These are phyloP conservation scores for Fragilariopsis cylindrus DNA, from an alignment of 108 stramenopile species.

Conservation along the genomic window DNA sequence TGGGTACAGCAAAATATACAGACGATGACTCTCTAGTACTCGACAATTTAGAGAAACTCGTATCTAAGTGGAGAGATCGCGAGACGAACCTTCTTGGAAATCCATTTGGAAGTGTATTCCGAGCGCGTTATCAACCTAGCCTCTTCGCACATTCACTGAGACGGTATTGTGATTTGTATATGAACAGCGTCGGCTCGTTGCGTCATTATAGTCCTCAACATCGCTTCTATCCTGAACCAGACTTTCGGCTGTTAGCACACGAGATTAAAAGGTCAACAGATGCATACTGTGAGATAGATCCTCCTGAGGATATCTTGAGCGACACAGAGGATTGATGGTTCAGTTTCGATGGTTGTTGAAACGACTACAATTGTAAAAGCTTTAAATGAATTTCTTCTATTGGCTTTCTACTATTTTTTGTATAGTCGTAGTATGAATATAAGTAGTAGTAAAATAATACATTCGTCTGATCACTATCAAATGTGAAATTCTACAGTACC, in stretches of 20 bases:
- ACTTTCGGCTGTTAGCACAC: slow-evolving; percentile 70
- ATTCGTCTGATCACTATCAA: no score
- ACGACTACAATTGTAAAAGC: no score
- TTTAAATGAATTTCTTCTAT: no score
- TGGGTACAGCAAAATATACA: slow-evolving; percentile 53
- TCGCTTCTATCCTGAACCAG: slow-evolving; percentile 81
- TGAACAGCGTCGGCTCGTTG: slow-evolving; percentile 67
- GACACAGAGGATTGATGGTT: no score
- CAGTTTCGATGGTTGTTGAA: no score
- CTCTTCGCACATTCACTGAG: slow-evolving; percentile 69
- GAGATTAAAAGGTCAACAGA: slow-evolving; percentile 51
- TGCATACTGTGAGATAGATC: no score
- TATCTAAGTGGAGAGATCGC: slow-evolving; percentile 78
- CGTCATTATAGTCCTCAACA: slow-evolving; percentile 80
- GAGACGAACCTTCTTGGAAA: slow-evolving; percentile 75
- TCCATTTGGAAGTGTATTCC: slow-evolving; percentile 85
- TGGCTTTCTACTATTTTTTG: no score
- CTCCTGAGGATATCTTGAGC: no score
- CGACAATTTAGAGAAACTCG: slow-evolving; percentile 67
- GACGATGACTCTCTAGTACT: slow-evolving; percentile 67
- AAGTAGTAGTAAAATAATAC: no score
- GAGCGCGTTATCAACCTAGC: slow-evolving; percentile 82
- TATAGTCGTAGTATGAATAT: no score
- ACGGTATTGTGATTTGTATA: slow-evolving; percentile 73
- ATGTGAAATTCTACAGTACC: no score